Evolutionary conservation across 768 basidiomycete species (phyloP), one percentile per base, ranked within the genome.

Genomic region (Auriscalpium vulgare): DNA sequence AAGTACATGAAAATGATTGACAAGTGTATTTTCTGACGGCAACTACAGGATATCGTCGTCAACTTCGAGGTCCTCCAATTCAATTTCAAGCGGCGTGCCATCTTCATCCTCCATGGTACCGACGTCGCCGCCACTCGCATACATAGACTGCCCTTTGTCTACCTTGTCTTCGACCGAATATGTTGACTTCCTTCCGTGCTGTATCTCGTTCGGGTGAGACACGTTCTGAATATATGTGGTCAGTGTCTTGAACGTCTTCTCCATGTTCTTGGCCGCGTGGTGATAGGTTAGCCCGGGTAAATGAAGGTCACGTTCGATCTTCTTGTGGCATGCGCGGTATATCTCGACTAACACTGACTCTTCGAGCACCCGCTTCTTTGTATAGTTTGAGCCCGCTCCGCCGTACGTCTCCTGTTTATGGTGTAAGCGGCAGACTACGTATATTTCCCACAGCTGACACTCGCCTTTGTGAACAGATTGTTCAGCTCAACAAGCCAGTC

Each of bases 261-360:
- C n/a, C 16, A 50, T 8, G n/a, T 50, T 36, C 1, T 21, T 4
- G 45, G 63, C 56, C 8, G 60, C 59, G 48, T 75, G 71, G 1
- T 50, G 50, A 8, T 63, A 56, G 1, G 69, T 72, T 9, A 56
- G 56, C n/a, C 65, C 54, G 14, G 60, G 56, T 7, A 75, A 56
- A 19, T 55, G 55, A 37, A 71, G 67, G 56, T 56, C 56, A n/a
- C 54, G 48, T 19, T 62, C 55, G 36, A 63, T 54, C 10, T 38
- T 57, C 2, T 55, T 54, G 35, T 58, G 56, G 16, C 50, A 43
- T 17, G 29, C 38, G 23, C 56, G 47, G 48, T 56, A 62, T 3
- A 63, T 17, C 21, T 60, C 52, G 21, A 62, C 60, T 8, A 62
- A 47, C 6, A 56, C 56, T 7, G 56, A 64, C 21, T 63, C 53